Evolutionary conservation across 257 asterid species (phyloP), one percentile per base, ranked within the genome.

Genomic region (Voacanga thouarsii): DNA sequence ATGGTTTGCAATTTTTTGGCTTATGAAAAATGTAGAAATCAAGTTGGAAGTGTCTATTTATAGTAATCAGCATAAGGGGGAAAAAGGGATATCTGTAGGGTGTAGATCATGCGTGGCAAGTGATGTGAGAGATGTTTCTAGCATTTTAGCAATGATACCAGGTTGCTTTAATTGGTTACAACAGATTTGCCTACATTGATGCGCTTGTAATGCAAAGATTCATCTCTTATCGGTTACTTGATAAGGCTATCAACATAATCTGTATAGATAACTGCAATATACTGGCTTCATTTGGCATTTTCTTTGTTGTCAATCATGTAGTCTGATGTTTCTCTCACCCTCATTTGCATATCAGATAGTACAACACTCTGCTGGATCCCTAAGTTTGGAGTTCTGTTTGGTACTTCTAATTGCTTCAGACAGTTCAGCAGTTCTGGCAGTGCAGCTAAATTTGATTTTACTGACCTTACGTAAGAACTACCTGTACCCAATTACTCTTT

Each of bases 401-500:
- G 84, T 28, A 51, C 75, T 69, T 75, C 65, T 78, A 76, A 67
- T 77, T 82, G 85, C 81, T 55, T 82, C 33, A 84, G 91, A 84
- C 84, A 84, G 82, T 82, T 86, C 80, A 86, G 92, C 84, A 86
- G 89, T 84, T 86, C 86, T 51, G 77, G 75, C 53, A 73, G 79
- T 14, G 59, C 84, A 66, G 76, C 57, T 12, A 91, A 85, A 65
- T 73, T 88, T 82, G 98, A 95, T 87, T 89, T 89, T 79, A 93
- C 97, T 60, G 98, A 95, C 85, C 97, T 95, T 51, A 95, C 94
- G 99, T 95, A 88, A 89, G 91, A 79, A 61, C 66, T 57, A 65
- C 67, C 1, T 53, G 53, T 61, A 26, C 24, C 56, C 18, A 21
- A 33, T 24, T 68, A 68, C 65, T 57, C 21, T 59, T 2, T 70